phyloP scores from a whole-genome alignment of 805 yeast species.

The Saccharomycopsis schoenii region DNA sequence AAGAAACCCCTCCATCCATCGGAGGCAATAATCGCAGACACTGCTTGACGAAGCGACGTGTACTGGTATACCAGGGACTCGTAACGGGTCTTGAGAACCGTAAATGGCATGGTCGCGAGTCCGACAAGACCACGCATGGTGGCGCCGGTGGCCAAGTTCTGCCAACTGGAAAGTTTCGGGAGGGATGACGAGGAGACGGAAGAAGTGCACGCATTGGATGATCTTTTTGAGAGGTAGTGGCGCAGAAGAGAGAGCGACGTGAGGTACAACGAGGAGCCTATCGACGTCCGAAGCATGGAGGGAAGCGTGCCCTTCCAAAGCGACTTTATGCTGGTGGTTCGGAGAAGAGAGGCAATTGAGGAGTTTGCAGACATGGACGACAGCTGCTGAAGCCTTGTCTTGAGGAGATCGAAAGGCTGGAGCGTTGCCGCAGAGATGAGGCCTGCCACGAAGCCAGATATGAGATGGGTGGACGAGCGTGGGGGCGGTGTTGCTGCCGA shows the following conservation, averaged over 20 bases:
- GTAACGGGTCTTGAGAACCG: conserved; percentile 78
- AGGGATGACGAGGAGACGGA: conserved; percentile 31
- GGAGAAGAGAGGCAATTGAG: neutral
- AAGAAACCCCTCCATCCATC: conserved; percentile 66
- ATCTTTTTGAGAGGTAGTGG: conserved; percentile 32
- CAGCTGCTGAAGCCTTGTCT: conserved; percentile 67
- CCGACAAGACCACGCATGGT: conserved; percentile 76
- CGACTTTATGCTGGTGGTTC: conserved; percentile 25
- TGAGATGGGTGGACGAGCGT: conserved; percentile 42
- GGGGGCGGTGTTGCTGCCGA: neutral
- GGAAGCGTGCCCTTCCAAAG: conserved; percentile 95
- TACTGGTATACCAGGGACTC: conserved; percentile 76
- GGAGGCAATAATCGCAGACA: conserved; percentile 37
- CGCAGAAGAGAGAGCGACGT: conserved; percentile 61
- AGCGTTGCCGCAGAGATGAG: conserved; percentile 77
- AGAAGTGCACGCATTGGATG: conserved; percentile 10
- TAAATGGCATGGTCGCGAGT: conserved; percentile 85
- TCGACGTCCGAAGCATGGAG: conserved; percentile 78
- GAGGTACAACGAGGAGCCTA: conserved; percentile 83
- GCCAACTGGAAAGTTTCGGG: conserved; percentile 62
- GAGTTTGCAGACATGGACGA: neutral
- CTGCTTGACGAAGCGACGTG: conserved; percentile 52
- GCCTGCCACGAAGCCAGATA: conserved; percentile 89
- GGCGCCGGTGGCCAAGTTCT: conserved; percentile 71
- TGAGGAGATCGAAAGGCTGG: conserved; percentile 92